Evolutionary conservation across 345 rosid genomes (phyloP).

Genomic region (Gossypium longicalyx): DNA sequence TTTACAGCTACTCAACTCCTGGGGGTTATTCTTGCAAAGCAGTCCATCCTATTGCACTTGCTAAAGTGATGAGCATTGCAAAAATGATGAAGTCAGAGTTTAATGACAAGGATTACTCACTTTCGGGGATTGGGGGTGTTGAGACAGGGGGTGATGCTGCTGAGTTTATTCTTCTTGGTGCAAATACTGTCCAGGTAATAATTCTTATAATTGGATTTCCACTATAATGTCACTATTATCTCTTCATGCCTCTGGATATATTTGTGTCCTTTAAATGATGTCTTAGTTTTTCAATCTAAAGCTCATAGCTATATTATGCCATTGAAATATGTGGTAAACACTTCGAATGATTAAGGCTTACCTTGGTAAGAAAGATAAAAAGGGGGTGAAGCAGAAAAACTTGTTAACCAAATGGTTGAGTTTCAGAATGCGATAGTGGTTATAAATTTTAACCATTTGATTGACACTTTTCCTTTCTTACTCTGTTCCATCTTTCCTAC

Average conservation of each 20-base stretch:
- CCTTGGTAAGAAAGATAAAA: too few species aligned
- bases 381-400: too few species aligned
- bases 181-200: slow-evolving; percentile 86
- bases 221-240: background rate
- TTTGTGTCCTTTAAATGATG: background rate
- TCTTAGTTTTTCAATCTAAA: background rate
- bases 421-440: too few species aligned
- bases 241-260: background rate
- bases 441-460: too few species aligned
- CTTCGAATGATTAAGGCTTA: too few species aligned
- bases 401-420: too few species aligned
- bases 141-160: slow-evolving; percentile 95
- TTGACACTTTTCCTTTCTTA: too few species aligned
- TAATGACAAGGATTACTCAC: slow-evolving; percentile 48
- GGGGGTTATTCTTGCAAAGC: slow-evolving; percentile 96
- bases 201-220: background rate
- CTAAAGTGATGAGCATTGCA: slow-evolving; percentile 84
- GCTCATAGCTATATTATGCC: too few species aligned
- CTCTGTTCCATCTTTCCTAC: too few species aligned
- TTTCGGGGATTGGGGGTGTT: slow-evolving; percentile 93
- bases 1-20: slow-evolving; percentile 83
- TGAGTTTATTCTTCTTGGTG: slow-evolving; percentile 89
- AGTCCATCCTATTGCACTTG: slow-evolving; percentile 93
- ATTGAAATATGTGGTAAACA: too few species aligned
- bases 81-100: slow-evolving; percentile 85